phyloP scores from a whole-genome alignment of 495 filamentous ascomycete genomes.

The Lophiostoma macrostomum region DNA sequence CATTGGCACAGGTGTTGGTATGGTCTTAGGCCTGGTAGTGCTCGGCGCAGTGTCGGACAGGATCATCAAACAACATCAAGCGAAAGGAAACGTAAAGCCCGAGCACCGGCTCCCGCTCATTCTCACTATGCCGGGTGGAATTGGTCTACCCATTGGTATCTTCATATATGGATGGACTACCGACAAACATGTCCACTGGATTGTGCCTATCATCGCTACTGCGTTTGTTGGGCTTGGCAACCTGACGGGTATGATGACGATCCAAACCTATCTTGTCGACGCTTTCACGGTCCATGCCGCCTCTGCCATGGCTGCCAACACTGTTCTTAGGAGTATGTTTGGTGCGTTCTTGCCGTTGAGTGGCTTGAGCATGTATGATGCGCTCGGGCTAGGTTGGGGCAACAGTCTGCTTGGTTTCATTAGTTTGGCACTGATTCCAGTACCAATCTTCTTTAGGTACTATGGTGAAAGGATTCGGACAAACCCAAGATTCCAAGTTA shows the following conservation, averaged over 20 bases:
- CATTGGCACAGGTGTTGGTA: slow-evolving; percentile 40
- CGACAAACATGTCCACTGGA: slow-evolving; percentile 40
- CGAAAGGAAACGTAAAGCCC: slow-evolving; percentile 37
- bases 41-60: slow-evolving; percentile 34
- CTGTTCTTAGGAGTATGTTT: slow-evolving; percentile 37
- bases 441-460: slow-evolving; percentile 36
- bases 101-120: slow-evolving; percentile 40
- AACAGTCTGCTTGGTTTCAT: slow-evolving; percentile 41
- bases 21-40: slow-evolving; percentile 37
- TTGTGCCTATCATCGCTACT: slow-evolving; percentile 40
- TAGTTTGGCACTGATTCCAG: slow-evolving; percentile 35
- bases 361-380: slow-evolving; percentile 39
- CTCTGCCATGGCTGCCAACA: slow-evolving; percentile 41
- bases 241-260: slow-evolving; percentile 40
- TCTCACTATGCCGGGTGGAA: slow-evolving; percentile 35
- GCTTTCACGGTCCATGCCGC: slow-evolving; percentile 40
- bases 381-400: slow-evolving; percentile 42
- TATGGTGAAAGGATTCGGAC: slow-evolving; percentile 43
- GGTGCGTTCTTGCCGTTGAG: slow-evolving; percentile 40
- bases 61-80: slow-evolving; percentile 37
- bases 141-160: slow-evolving; percentile 38
- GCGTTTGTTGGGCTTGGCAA: slow-evolving; percentile 39
- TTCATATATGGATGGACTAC: slow-evolving; percentile 43
- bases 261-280: slow-evolving; percentile 43
- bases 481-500: slow-evolving; percentile 39